A percentile compares a stretch with the other conserved stretches of the same genome.
Conservation (phyloP, 495 filamentous ascomycete genomes). For the Hypoxylon cercidicola region DNA sequence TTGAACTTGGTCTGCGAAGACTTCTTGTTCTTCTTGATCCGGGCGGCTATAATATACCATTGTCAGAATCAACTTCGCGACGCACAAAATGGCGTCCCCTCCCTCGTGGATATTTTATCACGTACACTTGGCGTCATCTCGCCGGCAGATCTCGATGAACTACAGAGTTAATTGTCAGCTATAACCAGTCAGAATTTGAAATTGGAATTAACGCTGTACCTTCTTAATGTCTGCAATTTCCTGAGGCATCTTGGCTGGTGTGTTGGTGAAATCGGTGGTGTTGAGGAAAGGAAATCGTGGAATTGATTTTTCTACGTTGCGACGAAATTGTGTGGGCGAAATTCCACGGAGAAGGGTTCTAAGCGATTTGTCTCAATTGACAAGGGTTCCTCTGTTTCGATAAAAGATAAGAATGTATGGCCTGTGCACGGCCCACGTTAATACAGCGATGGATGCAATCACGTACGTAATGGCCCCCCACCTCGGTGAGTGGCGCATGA, state of each 20-base stretch:
- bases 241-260: conserved; percentile 81
- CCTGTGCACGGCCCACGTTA: conserved; percentile 16
- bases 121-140: conserved; percentile 97
- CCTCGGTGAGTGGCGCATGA: conserved; percentile 27
- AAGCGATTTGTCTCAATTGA: conserved; percentile 39
- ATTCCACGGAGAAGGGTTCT: conserved; percentile 37
- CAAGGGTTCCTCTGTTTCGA: conserved; percentile 25
- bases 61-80: conserved; percentile 50
- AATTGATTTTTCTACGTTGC: conserved; percentile 44
- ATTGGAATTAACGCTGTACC: conserved; percentile 46
- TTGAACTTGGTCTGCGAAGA: conserved; percentile 98
- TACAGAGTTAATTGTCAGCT: conserved; percentile 57
- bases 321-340: conserved; percentile 51
- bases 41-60: conserved; percentile 71
- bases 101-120: conserved; percentile 41
- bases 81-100: background rate
- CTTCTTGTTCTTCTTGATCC: conserved; percentile 95
- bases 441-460: background rate
- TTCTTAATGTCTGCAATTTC: conserved; percentile 99
- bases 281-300: conserved; percentile 41
- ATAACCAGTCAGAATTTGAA: background rate
- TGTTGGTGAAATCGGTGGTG: conserved; percentile 39
- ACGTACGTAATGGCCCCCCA: background rate
- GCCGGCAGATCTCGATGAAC: conserved; percentile 99
- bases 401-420: conserved; percentile 22